Percentiles rank a stretch among this genome's conserved stretches.
phyloP scores from a whole-genome alignment of 768 basidiomycete genomes.

The Leccinellum albellum region DNA sequence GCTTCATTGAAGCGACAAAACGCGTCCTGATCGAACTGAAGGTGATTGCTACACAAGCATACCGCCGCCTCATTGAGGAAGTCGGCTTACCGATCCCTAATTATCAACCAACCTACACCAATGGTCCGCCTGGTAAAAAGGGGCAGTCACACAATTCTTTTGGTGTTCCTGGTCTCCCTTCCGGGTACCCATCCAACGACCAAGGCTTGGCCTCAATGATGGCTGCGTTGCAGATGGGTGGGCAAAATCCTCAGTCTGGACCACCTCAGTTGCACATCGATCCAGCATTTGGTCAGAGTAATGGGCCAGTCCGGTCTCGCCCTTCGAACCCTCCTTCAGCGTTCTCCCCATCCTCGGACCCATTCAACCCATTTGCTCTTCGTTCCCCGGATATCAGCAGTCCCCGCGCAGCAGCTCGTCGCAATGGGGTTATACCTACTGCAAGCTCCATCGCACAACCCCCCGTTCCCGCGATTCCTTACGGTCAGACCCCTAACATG shows the following conservation, averaged over 20 bases:
- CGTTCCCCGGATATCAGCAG: slow-evolving; percentile 50
- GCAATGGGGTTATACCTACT: slow-evolving; percentile 34
- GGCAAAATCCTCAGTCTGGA: slow-evolving; percentile 78
- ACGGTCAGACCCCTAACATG: slow-evolving; percentile 62
- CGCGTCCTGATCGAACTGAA: slow-evolving; percentile 87
- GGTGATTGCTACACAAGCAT: slow-evolving; percentile 92
- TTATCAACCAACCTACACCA: slow-evolving; percentile 75
- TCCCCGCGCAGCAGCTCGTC: slow-evolving; percentile 46
- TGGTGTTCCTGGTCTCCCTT: slow-evolving; percentile 71
- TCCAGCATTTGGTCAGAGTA: slow-evolving; percentile 49
- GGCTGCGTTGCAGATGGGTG: slow-evolving; percentile 89
- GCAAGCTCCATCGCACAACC: slow-evolving; percentile 32
- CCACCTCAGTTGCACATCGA: slow-evolving; percentile 73
- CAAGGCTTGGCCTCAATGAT: slow-evolving; percentile 90
- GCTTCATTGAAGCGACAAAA: slow-evolving; percentile 82
- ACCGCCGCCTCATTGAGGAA: slow-evolving; percentile 90
- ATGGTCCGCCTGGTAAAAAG: slow-evolving; percentile 60
- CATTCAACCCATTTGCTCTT: slow-evolving; percentile 55
- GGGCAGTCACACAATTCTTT: slow-evolving; percentile 49
- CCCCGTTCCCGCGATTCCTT: slow-evolving; percentile 40
- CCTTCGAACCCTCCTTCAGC: slow-evolving; percentile 39
- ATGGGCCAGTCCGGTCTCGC: slow-evolving; percentile 45
- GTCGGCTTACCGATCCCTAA: slow-evolving; percentile 88
- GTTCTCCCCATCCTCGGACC: slow-evolving; percentile 51
- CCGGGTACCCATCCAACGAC: slow-evolving; percentile 77